A percentile compares a stretch with the other conserved stretches of the same genome.
Conservation (phyloP, 2,329 filamentous ascomycete species). For the Penicillium crustosum region DNA sequence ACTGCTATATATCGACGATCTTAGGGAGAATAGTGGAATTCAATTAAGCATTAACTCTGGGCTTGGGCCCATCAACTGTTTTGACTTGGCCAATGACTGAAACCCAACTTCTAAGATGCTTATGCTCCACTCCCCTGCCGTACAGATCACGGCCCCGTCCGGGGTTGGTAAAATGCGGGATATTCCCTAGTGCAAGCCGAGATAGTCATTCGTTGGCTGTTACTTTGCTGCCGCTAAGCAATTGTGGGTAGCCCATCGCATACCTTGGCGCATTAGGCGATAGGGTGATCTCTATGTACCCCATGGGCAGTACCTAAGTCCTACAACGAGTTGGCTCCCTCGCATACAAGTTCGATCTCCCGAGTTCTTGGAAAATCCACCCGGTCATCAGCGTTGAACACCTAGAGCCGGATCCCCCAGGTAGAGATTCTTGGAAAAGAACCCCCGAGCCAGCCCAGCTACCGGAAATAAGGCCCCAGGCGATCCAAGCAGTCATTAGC, state of each 20-base stretch:
- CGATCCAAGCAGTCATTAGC: too few relatives aligned
- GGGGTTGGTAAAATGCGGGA: slow-evolving; percentile 6
- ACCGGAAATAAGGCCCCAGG: too few relatives aligned
- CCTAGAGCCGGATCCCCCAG: too few relatives aligned
- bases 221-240: background rate
- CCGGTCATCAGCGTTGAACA: too few relatives aligned
- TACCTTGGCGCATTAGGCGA: background rate
- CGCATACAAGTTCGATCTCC: too few relatives aligned
- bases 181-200: slow-evolving; percentile 15
- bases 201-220: slow-evolving; percentile 14
- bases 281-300: background rate
- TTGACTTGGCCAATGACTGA: background rate
- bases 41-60: too few relatives aligned
- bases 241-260: background rate
- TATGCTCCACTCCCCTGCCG: background rate
- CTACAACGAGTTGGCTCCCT: too few relatives aligned
- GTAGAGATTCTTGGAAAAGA: too few relatives aligned
- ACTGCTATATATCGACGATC: slow-evolving; percentile 10
- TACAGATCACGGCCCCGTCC: background rate
- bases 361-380: too few relatives aligned
- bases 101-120: background rate
- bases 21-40: too few relatives aligned
- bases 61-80: too few relatives aligned
- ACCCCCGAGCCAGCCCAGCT: too few relatives aligned
- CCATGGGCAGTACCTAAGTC: background rate